Base-by-base conservation (phyloP, 345 rosid genomes). In the Erucastrum elatum region DNA sequence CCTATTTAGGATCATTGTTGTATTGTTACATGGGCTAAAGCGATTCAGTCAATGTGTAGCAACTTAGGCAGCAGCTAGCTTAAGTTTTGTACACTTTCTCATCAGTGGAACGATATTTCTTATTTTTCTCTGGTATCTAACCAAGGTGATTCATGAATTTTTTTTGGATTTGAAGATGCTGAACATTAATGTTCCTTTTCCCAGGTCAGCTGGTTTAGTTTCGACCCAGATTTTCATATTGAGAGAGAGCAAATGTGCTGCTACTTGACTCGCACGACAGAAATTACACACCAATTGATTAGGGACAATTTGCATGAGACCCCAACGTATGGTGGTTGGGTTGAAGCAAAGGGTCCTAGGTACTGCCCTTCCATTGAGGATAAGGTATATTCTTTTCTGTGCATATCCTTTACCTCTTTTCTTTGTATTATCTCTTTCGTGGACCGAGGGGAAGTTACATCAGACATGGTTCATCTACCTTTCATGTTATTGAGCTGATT, bases 261-360 rank as follows among this genome's bases (percentile, higher is more conserved):
- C 88, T 88, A 94, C 84, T 84, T 94, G 35, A 94, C 98, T 12
- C 94, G 98, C 29, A 94, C 98, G 10, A 92, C 97, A 6, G 86
- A 87, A 79, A 71, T 53, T 49, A 92, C 98, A 4, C 98, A 94
- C 81, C 90, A 91, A 86, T 84, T 94, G 87, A 94, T 94, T 74
- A 84, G 79, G 82, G 95, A 94, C 26, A 94, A 92, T 84, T 86
- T 94, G 89, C 97, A 90, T 79, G 98, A 92, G 82, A 92, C 98
- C 78, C 98, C 98, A 78, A 94, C 98, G 67, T 94, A 94, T 86
- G 98, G 98, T 75, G 98, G 98, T 72, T 94, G 98, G 98, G 91
- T 92, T 66, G 98, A 94, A 87, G 95, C 98, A 34, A 94, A 91
- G 84, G 98, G 98, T 74, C 98, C 98, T 79, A 84, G 98, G 86